A percentile compares a stretch with the other conserved stretches of the same genome.
Evolutionary conservation across 305 asterid species (phyloP).

Genomic region (Fraxinus platypoda): DNA sequence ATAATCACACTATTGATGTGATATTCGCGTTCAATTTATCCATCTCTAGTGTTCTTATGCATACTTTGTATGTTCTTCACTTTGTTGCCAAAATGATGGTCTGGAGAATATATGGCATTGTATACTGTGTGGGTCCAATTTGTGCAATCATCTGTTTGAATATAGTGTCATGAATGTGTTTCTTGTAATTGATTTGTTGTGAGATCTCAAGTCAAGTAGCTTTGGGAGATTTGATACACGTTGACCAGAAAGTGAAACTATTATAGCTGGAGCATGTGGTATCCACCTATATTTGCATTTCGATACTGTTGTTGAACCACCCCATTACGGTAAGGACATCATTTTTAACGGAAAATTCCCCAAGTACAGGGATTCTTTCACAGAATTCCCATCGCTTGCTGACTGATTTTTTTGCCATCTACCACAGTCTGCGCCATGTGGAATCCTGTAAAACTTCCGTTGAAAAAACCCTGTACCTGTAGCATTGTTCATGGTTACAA

Average conservation of each 20-base stretch:
- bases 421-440: too few relatives aligned
- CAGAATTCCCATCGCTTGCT: too few relatives aligned
- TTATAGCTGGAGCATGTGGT: background rate
- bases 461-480: too few relatives aligned
- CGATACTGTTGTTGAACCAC: background rate
- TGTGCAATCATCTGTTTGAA: constrained; percentile 1
- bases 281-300: background rate
- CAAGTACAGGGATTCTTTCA: too few relatives aligned
- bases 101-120: background rate
- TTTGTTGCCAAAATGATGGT: constrained; percentile 1
- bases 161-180: background rate
- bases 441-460: too few relatives aligned
- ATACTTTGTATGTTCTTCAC: background rate
- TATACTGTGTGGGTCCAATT: constrained; percentile 3
- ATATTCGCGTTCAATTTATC: background rate
- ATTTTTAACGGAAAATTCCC: background rate
- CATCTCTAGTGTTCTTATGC: background rate
- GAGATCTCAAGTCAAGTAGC: constrained; percentile 15
- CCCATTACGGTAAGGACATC: background rate
- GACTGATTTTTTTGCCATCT: too few relatives aligned
- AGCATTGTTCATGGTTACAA: too few relatives aligned
- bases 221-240: background rate
- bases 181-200: constrained; percentile 8
- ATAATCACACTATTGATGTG: constrained; percentile 2
- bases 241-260: background rate